Evolutionary conservation across 148 eudicot genomes (phyloP).

Genomic region (Fagopyrum esculentum): DNA sequence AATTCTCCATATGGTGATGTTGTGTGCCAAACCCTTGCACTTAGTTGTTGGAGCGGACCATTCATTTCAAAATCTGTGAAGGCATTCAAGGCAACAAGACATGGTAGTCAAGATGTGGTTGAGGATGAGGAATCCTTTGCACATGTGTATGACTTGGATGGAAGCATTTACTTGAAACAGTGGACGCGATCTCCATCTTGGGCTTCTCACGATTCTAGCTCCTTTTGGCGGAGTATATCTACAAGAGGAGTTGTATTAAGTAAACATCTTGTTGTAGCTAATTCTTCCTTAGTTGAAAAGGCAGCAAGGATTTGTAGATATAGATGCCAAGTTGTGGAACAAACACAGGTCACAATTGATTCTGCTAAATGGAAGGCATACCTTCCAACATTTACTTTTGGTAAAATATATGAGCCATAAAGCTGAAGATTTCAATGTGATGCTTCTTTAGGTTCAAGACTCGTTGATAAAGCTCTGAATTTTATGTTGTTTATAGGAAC

Average conservation of each 20-base stretch:
- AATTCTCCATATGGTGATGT: slow-evolving; percentile 63
- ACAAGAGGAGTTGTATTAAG: slow-evolving; percentile 56
- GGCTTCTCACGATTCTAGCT: slow-evolving; percentile 55
- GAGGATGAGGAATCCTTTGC: slow-evolving; percentile 27
- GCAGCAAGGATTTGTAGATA: slow-evolving; percentile 59
- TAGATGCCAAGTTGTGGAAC: slow-evolving; percentile 53
- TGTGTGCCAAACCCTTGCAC: slow-evolving; percentile 81
- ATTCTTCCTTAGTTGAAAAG: slow-evolving; percentile 54
- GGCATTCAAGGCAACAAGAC: slow-evolving; percentile 15
- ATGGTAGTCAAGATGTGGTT: slow-evolving; percentile 14
- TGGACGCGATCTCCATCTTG: slow-evolving; percentile 87
- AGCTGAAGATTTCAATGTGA: neutral
- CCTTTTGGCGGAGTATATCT: slow-evolving; percentile 61
- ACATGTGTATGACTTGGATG: slow-evolving; percentile 73
- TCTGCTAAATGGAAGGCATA: slow-evolving; percentile 95
- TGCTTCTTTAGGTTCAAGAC: neutral
- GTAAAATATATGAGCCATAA: neutral
- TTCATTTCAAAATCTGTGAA: slow-evolving; percentile 28
- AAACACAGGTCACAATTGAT: slow-evolving; percentile 83
- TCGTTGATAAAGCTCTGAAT: neutral
- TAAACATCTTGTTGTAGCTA: slow-evolving; percentile 73
- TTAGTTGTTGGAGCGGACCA: slow-evolving; percentile 91
- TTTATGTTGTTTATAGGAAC: slow-evolving; percentile 49
- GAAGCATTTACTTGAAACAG: slow-evolving; percentile 67
- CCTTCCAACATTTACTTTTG: slow-evolving; percentile 72